Evolutionary conservation across 352 stramenopile species (phyloP).

Genomic region (Peronosclerospora sorghi): DNA sequence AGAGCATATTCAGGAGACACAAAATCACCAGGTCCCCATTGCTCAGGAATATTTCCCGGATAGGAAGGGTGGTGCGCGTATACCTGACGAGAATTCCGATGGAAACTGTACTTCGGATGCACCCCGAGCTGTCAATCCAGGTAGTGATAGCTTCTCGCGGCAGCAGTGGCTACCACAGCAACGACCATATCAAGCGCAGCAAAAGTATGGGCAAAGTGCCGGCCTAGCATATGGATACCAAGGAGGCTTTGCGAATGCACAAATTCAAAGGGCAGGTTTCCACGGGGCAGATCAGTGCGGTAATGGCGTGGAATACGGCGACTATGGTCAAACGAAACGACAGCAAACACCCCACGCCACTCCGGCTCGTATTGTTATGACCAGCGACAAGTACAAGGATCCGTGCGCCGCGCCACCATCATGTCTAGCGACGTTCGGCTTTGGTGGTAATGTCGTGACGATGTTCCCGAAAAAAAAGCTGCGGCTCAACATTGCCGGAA

Average conservation of each 20-base stretch:
- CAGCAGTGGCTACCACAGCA: slow-evolving; percentile 7
- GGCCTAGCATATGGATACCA: slow-evolving; percentile 5
- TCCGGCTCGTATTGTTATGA: slow-evolving; percentile 15
- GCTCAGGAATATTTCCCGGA: slow-evolving; percentile 2
- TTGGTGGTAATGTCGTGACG: slow-evolving; percentile 81
- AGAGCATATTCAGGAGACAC: slow-evolving; percentile 1
- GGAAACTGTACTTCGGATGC: slow-evolving; percentile 8
- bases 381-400: slow-evolving; percentile 79
- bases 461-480: slow-evolving; percentile 85
- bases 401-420: slow-evolving; percentile 60
- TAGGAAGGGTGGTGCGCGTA: slow-evolving; percentile 3
- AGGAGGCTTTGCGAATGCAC: slow-evolving; percentile 1
- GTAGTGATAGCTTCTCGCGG: slow-evolving; percentile 9
- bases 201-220: slow-evolving; percentile 5
- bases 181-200: slow-evolving; percentile 8
- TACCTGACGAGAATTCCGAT: slow-evolving; percentile 1
- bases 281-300: slow-evolving; percentile 8
- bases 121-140: slow-evolving; percentile 2
- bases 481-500: slow-evolving; percentile 52
- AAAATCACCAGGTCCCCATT: slow-evolving; percentile 4
- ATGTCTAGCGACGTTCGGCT: slow-evolving; percentile 73
- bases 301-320: neutral
- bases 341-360: slow-evolving; percentile 9
- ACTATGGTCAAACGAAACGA: slow-evolving; percentile 1
- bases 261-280: slow-evolving; percentile 7